Evolutionary conservation across 2,329 filamentous ascomycete species (phyloP), one percentile per base, ranked within the genome.

Genomic region (Coniochaeta sp.): DNA sequence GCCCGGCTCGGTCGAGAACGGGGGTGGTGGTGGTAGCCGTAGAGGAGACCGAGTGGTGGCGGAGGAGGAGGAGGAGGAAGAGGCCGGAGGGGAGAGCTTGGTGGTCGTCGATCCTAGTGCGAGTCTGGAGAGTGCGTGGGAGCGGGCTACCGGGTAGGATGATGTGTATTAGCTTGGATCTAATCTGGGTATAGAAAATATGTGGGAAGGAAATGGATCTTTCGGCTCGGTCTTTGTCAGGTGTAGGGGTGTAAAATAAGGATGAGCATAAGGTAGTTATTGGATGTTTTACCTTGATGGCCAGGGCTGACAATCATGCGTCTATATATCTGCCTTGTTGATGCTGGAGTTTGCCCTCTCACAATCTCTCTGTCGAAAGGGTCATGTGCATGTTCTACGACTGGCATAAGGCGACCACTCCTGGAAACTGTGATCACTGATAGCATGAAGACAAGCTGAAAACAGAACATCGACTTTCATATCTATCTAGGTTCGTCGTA

Each of bases 61-160:
- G n/a, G n/a, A n/a, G n/a, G n/a, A n/a, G n/a, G n/a, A n/a, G n/a
- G n/a, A n/a, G n/a, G n/a, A n/a, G n/a, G n/a, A n/a, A n/a, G n/a
- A n/a, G 38, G 38, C 38, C 3, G 58, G 54, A 28, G 79, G 81
- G 60, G 81, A 83, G 64, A 85, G 82, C 63, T 66, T 84, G 6
- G 77, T 86, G 19, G 69, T 87, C 62, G 76, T 86, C 26, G 81
- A 82, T 40, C 60, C 63, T 17, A 69, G 77, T 60, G 74, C 72
- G 56, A 79, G 77, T 4, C 85, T 91, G 66, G 88, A 91, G 72
- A 84, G 77, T 65, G 88, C 86, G 1, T 91, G 89, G 89, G 86
- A 82, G 57, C 84, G 86, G 71, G 88, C 88, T 17, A 69, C 65
- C 55, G 60, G 32, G 26, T 26, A 42, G 16, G 24, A 17, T 52